These are phyloP conservation scores for Aspergillus biplanus DNA, from an alignment of 495 filamentous ascomycete genomes.

Conservation along the genomic window DNA sequence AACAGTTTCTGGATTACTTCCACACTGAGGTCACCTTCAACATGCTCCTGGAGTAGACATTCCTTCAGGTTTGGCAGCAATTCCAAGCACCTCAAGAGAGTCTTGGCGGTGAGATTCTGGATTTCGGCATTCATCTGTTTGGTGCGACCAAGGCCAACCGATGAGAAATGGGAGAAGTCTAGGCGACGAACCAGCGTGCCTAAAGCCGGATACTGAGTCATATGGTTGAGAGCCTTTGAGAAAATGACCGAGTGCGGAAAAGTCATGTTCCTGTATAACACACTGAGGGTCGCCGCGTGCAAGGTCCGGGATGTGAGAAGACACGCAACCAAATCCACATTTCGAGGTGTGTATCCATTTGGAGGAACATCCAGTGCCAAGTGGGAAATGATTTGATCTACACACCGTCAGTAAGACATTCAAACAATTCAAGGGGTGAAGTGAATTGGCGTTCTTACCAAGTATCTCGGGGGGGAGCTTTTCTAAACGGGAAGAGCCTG, in stretches of 20 bases:
- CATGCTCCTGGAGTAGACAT: constrained; percentile 80
- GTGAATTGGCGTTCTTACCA: constrained; percentile 54
- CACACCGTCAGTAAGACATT: constrained; percentile 4
- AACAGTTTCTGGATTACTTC: constrained; percentile 74
- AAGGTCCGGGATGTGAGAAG: constrained; percentile 75
- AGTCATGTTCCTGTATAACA: constrained; percentile 81
- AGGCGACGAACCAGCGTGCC: constrained; percentile 80
- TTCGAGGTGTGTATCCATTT: constrained; percentile 76
- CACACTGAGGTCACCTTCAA: constrained; percentile 76
- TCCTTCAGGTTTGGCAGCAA: constrained; percentile 78
- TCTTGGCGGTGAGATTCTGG: constrained; percentile 78
- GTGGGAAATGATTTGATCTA: constrained; percentile 77
- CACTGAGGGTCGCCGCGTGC: constrained; percentile 74
- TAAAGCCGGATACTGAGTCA: constrained; percentile 68
- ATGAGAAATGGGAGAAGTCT: constrained; percentile 90
- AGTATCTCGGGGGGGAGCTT: constrained; percentile 71
- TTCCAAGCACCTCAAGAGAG: constrained; percentile 74
- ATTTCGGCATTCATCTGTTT: constrained; percentile 79
- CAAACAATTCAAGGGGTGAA: not conserved
- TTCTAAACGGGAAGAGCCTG: constrained; percentile 58
- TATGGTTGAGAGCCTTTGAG: constrained; percentile 77
- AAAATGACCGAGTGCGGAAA: constrained; percentile 88
- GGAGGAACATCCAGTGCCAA: constrained; percentile 77
- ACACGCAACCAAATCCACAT: constrained; percentile 79
- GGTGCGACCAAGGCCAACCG: constrained; percentile 77